Evolutionary conservation across 495 filamentous ascomycete genomes (phyloP), one percentile per base, ranked within the genome.

Genomic region (Melanomma pulvis-pyrius): DNA sequence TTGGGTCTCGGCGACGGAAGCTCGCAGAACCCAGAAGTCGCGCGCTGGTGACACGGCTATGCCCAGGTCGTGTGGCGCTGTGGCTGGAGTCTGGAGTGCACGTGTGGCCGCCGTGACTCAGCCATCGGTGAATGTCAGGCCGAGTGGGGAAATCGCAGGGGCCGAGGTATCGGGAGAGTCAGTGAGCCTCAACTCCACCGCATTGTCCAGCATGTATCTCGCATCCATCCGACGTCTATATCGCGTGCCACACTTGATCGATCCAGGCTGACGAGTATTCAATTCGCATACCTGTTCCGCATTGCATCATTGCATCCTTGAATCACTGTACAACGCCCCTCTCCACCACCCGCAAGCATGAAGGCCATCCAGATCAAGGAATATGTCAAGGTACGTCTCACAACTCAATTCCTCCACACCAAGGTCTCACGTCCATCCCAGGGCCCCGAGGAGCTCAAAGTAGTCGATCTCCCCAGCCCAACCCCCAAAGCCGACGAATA

Each of bases 361-460:
- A 87, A 86, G 67, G 93, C 86, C 65, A 91, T 97, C 64, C 90
- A 96, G 78, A 71, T 97, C 57, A 84, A 81, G 68, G 77, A 90
- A 81, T 96, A 96, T 72, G 90, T 96, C 78, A 88, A 91, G 81
- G 92, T 88, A 77, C 65, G 73, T 34, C 50, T 53, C 62, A 21
- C 29, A 24, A 22, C 36, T 29, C 22, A 50, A 24, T 7, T 24
- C 12, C 21, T 24, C 44, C 59, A 54, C 48, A 59, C 32, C 19
- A 51, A 67, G 44, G 29, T 39, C 36, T 17, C 26, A 19, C 15
- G 26, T 57, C n/a, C n/a, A n/a, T n/a, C n/a, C 57, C 34, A 93
- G 91, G 88, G 88, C 9, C 92, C 93, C 4, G 74, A 83, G 36
- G 90, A 94, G 71, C 92, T 98, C 76, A 82, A 78, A 67, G 87